Base-by-base conservation (phyloP, 1,284 basidiomycete species). In the Cutaneotrichosporon sp. region DNA sequence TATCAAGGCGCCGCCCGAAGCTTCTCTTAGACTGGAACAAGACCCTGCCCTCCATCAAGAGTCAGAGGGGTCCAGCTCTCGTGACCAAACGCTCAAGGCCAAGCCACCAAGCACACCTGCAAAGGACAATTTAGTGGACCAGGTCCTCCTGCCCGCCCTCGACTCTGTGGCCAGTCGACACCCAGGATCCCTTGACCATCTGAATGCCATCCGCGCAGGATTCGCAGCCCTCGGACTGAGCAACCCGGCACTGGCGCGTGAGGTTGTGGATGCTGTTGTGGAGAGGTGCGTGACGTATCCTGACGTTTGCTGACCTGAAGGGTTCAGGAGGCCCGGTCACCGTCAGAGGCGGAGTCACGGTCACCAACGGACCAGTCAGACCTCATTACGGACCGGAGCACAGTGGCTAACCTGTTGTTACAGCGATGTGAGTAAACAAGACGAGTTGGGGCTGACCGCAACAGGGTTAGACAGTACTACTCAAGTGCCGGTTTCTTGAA, bases 331-430 rank as follows among this genome's bases (percentile, higher is more conserved):
- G 38, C 38, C 38, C 38, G 18, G 38, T 42, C 18, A n/a, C 38
- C 18, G 38, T 9, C 38, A 14, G 18, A n/a, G 7, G 38, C 18
- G 18, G 38, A 42, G 38, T 18, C 38, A 42, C 38, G 7, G 1
- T 18, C 34, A 38, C 47, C 25, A 49, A 43, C 42, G 33, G 24
- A 18, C 16, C 38, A 34, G 42, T 52, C 57, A 13, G 67, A 67
- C 64, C 31, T 74, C 51, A 54, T 71, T n/a, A 67, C 64, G 33
- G 69, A 78, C 33, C 69, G 82, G 52, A 83, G 82, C 66, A 93
- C 94, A 2, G 93, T 98, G 43, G 89, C 93, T 20, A 94, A 97
- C 75, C 83, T 98, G 67, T 82, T 98, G 29, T 98, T 97, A 76
- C 89, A 95, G 83, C 86, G 95, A 52, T 98, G 78, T 80, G 56